These are phyloP conservation scores for Niveomyces coronatus DNA, from an alignment of 2,329 filamentous ascomycete genomes.

Conservation along the genomic window DNA sequence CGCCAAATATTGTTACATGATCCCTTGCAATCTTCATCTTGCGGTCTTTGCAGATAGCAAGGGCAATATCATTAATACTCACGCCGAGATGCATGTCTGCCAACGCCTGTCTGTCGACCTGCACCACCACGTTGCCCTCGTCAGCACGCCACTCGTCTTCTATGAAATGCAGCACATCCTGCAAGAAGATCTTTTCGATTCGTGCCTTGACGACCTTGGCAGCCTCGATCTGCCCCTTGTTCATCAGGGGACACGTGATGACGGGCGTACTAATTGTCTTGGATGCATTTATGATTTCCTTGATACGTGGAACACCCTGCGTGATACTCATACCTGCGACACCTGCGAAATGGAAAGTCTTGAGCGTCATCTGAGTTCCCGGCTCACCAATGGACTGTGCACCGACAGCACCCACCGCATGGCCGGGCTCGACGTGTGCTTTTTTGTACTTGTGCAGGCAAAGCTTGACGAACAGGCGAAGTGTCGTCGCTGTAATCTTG, in stretches of 20 bases:
- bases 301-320: conserved; percentile 97
- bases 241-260: conserved; percentile 76
- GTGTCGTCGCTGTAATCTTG: conserved; percentile 68
- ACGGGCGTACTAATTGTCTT: conserved; percentile 90
- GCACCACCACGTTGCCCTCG: conserved; percentile 66
- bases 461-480: conserved; percentile 66
- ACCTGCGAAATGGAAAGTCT: conserved; percentile 99
- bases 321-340: conserved; percentile 99
- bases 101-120: conserved; percentile 71
- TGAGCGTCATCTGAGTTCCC: conserved; percentile 97
- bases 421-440: conserved; percentile 86
- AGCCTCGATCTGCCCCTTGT: conserved; percentile 61
- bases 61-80: conserved; percentile 58
- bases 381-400: conserved; percentile 97
- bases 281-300: conserved; percentile 99
- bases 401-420: conserved; percentile 90
- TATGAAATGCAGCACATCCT: conserved; percentile 69
- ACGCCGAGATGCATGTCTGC: conserved; percentile 75
- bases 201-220: conserved; percentile 87
- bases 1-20: conserved; percentile 51
- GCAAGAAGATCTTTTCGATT: conserved; percentile 88
- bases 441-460: conserved; percentile 86
- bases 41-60: conserved; percentile 68
- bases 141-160: conserved; percentile 82
- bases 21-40: conserved; percentile 65